These are phyloP conservation scores for Chalciporus piperatus DNA, from an alignment of 768 basidiomycete genomes.

Conservation along the genomic window DNA sequence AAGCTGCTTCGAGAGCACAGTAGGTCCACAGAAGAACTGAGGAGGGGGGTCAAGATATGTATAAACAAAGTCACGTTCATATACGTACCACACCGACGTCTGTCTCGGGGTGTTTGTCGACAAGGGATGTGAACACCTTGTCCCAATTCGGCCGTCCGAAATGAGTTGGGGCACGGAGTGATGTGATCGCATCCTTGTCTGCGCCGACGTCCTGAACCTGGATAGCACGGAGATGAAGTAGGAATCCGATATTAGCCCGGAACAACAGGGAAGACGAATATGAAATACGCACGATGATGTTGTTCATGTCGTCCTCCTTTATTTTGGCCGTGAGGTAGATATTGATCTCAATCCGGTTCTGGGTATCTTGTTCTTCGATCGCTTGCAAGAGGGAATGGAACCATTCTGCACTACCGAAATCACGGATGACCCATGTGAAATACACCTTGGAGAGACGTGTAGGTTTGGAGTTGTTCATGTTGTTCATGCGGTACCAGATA, in stretches of 20 bases:
- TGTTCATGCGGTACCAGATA: constrained; percentile 97
- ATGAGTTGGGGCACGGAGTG: constrained; percentile 87
- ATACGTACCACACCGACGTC: constrained; percentile 77
- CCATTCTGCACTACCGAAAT: constrained; percentile 87
- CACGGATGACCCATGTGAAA: constrained; percentile 95
- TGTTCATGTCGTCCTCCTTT: constrained; percentile 90
- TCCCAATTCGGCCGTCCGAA: constrained; percentile 91
- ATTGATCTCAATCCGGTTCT: constrained; percentile 87
- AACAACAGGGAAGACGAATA: neutral
- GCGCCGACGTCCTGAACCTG: constrained; percentile 88
- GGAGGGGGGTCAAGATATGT: neutral
- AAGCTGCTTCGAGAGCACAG: constrained; percentile 64
- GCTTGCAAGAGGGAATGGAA: constrained; percentile 93
- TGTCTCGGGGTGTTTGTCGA: constrained; percentile 81
- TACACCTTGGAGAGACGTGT: constrained; percentile 89
- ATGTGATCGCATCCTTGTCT: constrained; percentile 88
- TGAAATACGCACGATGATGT: constrained; percentile 65
- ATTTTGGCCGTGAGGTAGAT: constrained; percentile 91
- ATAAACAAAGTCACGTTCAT: neutral
- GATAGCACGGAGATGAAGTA: too few relatives aligned
- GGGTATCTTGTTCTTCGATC: constrained; percentile 88
- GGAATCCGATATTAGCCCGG: neutral
- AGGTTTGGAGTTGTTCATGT: constrained; percentile 66
- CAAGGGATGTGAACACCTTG: constrained; percentile 66
- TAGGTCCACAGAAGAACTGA: constrained; percentile 84